Conservation (phyloP, 2,329 filamentous ascomycete genomes). For the Ophiobolus disseminans region DNA sequence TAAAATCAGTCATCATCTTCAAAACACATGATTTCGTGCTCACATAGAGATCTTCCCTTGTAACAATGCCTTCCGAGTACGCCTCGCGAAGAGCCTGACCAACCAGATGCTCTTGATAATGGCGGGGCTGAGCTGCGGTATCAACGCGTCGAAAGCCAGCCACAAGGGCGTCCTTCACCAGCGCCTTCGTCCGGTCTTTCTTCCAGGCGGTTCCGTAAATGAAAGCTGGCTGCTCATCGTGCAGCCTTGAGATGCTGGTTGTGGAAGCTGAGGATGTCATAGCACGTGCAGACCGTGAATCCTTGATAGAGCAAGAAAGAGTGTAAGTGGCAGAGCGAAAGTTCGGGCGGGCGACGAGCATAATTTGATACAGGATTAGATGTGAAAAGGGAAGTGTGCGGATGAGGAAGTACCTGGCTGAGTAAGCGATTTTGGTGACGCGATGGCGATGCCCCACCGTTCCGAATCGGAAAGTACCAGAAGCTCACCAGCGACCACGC, state of each 20-base stretch:
- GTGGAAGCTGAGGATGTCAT: conserved; percentile 26
- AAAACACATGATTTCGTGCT: conserved; percentile 25
- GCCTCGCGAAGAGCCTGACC: conserved; percentile 70
- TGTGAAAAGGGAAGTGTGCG: too few relatives aligned
- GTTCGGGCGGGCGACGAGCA: too few relatives aligned
- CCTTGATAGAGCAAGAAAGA: too few relatives aligned
- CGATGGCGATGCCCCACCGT: conserved; percentile 16
- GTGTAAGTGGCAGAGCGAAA: too few relatives aligned
- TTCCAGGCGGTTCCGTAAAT: conserved; percentile 92
- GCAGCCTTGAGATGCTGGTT: conserved; percentile 19
- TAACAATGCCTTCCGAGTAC: conserved; percentile 65
- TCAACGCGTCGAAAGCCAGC: conserved; percentile 77
- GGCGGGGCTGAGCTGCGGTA: conserved; percentile 78
- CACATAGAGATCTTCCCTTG: conserved; percentile 69
- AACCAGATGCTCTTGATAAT: conserved; percentile 77
- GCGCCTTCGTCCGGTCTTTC: conserved; percentile 68
- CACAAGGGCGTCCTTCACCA: conserved; percentile 73
- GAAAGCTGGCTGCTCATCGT: conserved; percentile 44
- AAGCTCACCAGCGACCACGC: background rate
- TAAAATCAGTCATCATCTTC: background rate
- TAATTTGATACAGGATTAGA: too few relatives aligned
- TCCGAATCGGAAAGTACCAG: conserved; percentile 3
- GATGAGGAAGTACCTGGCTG: too few relatives aligned
- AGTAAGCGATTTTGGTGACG: too few relatives aligned
- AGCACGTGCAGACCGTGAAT: conserved; percentile 5